A percentile compares a stretch with the other conserved stretches of the same genome.
Evolutionary conservation across 352 stramenopile species (phyloP).

Genomic region (Pythium grandisporangium): DNA sequence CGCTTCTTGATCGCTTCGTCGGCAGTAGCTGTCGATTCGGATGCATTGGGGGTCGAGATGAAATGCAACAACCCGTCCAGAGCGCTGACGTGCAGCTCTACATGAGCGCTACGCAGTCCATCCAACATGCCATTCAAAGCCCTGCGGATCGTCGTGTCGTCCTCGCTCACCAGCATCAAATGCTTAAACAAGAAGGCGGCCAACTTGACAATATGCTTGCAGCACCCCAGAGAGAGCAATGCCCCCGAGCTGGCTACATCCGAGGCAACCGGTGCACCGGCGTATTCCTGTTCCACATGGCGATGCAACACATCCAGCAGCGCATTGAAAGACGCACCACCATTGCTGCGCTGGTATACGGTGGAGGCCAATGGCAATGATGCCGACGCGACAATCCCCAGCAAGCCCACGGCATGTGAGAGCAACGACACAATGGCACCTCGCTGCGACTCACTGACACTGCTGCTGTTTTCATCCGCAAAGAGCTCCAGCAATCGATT

Average conservation of each 20-base stretch:
- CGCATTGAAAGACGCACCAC: slow-evolving; percentile 5
- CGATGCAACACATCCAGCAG: slow-evolving; percentile 34
- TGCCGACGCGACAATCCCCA: slow-evolving; percentile 46
- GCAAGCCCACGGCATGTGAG: slow-evolving; percentile 32
- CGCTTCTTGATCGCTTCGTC: slow-evolving; percentile 13
- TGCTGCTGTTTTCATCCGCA: slow-evolving; percentile 1
- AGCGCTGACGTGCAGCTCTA: slow-evolving; percentile 57
- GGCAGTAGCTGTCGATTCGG: slow-evolving; percentile 4
- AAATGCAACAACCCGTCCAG: slow-evolving; percentile 72
- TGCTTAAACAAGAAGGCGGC: slow-evolving; percentile 72
- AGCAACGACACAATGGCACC: slow-evolving; percentile 21
- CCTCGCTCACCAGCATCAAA: slow-evolving; percentile 34
- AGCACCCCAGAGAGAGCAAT: slow-evolving; percentile 21
- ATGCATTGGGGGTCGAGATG: slow-evolving; percentile 28
- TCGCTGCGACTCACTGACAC: background rate
- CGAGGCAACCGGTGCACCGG: too few relatives aligned
- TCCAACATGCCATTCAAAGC: slow-evolving; percentile 54
- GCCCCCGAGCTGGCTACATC: background rate
- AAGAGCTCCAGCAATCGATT: slow-evolving; percentile 20
- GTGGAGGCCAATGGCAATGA: slow-evolving; percentile 34
- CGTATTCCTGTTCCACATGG: slow-evolving; percentile 51
- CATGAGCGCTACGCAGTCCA: slow-evolving; percentile 51
- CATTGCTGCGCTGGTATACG: slow-evolving; percentile 17
- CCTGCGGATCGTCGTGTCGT: slow-evolving; percentile 34
- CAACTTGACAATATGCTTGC: slow-evolving; percentile 65